Base-by-base conservation (phyloP, 2,329 filamentous ascomycete genomes). In the Hymenoscyphus salicellus region DNA sequence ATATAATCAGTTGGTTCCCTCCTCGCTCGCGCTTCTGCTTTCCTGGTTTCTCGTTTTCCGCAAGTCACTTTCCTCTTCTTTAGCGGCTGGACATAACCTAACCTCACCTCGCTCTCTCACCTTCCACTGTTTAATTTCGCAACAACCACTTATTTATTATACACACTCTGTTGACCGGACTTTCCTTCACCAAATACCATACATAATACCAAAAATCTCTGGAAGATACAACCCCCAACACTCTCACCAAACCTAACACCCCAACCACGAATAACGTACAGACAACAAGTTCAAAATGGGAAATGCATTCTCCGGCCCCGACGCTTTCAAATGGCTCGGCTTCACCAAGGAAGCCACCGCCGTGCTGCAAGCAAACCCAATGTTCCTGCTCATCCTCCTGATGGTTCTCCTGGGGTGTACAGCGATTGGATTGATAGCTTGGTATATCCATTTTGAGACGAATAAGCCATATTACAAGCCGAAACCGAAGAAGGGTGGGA, bases 261-360 rank as follows among this genome's bases (percentile, higher is more conserved):
- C 20, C 23, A 36, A 59, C 26, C n/a, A 43, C n/a, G n/a, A n/a
- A n/a, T n/a, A n/a, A n/a, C n/a, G n/a, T n/a, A n/a, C n/a, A n/a
- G n/a, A 30, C 28, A 30, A 46, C 6, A n/a, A 6, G 20, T 26
- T 38, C 33, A 72, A 62, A 52, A 74, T 75, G 72, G 73, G 68
- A 38, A 63, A 69, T 63, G 67, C 72, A 65, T 75, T 75, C 64
- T 70, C 70, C 26, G 73, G 73, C 7, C 73, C 73, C n/a, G 65
- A 74, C 58, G 73, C 73, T 68, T 75, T 75, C 69, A 74, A 75
- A 58, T 75, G 71, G 67, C 66, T 75, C 65, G 67, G 68, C 63
- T 74, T 75, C 66, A 75, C 73, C 8, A 70, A 70, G 10, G 69
- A 71, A 63, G 73, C 73, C 26, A 75, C 72, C 3, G 73, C 71